Evolutionary conservation across 2,329 filamentous ascomycete genomes (phyloP).

Genomic region (Cylindrodendrum hubeiense): DNA sequence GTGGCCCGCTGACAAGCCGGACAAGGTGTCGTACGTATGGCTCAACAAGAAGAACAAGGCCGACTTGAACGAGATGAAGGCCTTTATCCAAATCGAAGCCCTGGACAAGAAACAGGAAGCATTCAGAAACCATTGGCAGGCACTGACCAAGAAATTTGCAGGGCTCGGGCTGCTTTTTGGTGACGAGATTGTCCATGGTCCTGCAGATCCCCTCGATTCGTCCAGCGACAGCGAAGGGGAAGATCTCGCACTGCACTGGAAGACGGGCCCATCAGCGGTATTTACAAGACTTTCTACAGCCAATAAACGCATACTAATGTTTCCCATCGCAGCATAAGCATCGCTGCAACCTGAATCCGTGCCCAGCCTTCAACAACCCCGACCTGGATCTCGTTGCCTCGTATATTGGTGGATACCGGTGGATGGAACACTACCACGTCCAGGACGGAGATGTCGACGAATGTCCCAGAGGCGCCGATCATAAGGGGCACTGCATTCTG

Average conservation of each 20-base stretch:
- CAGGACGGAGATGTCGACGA: conserved; percentile 32
- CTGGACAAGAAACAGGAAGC: conserved; percentile 1
- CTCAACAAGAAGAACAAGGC: conserved; percentile 23
- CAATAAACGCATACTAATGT: neutral
- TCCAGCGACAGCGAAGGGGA: conserved; percentile 24
- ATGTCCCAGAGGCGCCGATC: conserved; percentile 28
- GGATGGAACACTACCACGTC: conserved; percentile 35
- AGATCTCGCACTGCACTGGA: conserved; percentile 26
- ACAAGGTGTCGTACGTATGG: conserved; percentile 27
- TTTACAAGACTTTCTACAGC: neutral
- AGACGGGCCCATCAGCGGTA: conserved; percentile 16
- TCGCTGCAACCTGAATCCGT: conserved; percentile 32
- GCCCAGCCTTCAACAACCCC: conserved; percentile 26
- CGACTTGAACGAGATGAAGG: conserved; percentile 16
- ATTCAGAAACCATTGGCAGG: conserved; percentile 29
- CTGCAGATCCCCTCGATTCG: conserved; percentile 13
- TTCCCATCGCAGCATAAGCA: neutral
- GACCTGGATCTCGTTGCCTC: conserved; percentile 29
- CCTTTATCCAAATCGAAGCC: conserved; percentile 14
- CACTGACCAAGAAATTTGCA: conserved; percentile 23
- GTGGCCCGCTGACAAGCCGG: conserved; percentile 24
- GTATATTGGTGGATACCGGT: conserved; percentile 27
- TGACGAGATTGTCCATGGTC: conserved; percentile 20
- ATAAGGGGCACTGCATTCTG: conserved; percentile 32
- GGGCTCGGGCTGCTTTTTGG: conserved; percentile 28